Evolutionary conservation across 2,329 filamentous ascomycete genomes (phyloP).

Genomic region (Penicillium expansum): DNA sequence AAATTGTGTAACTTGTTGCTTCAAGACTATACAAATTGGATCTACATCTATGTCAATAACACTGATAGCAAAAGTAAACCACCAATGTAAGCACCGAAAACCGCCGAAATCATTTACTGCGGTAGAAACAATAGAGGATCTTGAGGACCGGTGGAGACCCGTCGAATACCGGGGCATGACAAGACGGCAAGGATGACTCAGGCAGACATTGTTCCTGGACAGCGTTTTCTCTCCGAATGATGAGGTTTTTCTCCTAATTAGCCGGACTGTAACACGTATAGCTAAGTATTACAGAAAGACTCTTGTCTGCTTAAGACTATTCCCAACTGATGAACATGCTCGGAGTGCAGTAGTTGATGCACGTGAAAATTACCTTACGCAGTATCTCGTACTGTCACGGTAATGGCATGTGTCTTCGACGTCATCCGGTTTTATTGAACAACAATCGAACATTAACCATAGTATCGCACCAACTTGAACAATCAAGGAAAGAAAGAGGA

Average conservation of each 20-base stretch:
- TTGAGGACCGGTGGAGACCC: conserved; percentile 15
- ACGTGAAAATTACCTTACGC: conserved; percentile 22
- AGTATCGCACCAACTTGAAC: not conserved
- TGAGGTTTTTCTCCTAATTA: too few species aligned
- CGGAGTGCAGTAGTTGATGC: conserved; percentile 6
- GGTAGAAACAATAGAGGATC: not conserved
- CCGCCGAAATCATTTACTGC: not conserved
- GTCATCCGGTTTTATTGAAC: conserved; percentile 15
- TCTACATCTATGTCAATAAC: not conserved
- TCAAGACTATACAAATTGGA: not conserved
- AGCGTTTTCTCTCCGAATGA: not conserved
- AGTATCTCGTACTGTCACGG: conserved; percentile 18
- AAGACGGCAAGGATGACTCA: conserved; percentile 21
- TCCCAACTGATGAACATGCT: not conserved
- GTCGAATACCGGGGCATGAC: conserved; percentile 29
- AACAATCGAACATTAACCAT: not conserved
- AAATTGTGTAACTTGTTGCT: not conserved
- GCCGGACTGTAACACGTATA: not conserved
- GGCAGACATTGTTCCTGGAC: not conserved
- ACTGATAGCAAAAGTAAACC: not conserved
- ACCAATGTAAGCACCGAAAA: not conserved
- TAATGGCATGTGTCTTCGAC: conserved; percentile 19
- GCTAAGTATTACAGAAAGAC: not conserved
- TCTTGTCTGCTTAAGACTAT: not conserved
- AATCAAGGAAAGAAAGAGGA: not conserved